A percentile compares a stretch with the other conserved stretches of the same genome.
phyloP scores from a whole-genome alignment of 2,329 filamentous ascomycete genomes.

The Aureobasidium lini region DNA sequence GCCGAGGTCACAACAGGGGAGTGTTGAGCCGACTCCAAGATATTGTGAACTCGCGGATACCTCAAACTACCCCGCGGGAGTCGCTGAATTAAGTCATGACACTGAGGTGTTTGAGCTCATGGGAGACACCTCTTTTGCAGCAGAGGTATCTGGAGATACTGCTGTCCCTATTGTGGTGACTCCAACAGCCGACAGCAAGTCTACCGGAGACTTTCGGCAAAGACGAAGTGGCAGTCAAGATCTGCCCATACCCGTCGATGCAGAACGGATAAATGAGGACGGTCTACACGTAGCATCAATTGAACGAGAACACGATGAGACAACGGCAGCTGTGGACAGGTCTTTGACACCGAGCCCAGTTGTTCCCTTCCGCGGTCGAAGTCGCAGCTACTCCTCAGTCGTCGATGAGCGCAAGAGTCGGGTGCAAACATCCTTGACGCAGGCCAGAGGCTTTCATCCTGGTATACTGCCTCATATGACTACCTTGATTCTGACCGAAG shows the following conservation, averaged over 20 bases:
- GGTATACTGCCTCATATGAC: slow-evolving; percentile 47
- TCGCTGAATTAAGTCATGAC: background rate
- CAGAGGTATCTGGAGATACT: slow-evolving; percentile 3
- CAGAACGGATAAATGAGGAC: slow-evolving; percentile 20
- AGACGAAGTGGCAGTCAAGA: slow-evolving; percentile 14
- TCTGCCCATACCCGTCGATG: slow-evolving; percentile 22
- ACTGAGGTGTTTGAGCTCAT: slow-evolving; percentile 30
- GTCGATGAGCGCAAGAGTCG: slow-evolving; percentile 23
- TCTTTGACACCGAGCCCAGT: background rate
- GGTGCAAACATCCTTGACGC: slow-evolving; percentile 20
- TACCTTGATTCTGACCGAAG: slow-evolving; percentile 49
- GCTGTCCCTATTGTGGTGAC: slow-evolving; percentile 27
- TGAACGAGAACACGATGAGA: background rate
- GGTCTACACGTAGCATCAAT: background rate
- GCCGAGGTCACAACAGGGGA: slow-evolving; percentile 18
- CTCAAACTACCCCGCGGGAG: slow-evolving; percentile 17
- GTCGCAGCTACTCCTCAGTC: slow-evolving; percentile 25
- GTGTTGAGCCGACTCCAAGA: slow-evolving; percentile 19
- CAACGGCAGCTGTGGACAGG: background rate
- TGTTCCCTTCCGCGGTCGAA: slow-evolving; percentile 9
- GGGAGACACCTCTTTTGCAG: slow-evolving; percentile 21
- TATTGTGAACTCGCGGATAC: slow-evolving; percentile 24
- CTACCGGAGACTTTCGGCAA: background rate
- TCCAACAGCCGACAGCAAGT: slow-evolving; percentile 29
- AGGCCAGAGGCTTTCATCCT: slow-evolving; percentile 40